Conservation (phyloP, 805 yeast genomes). For the Candida qinlingensis region DNA sequence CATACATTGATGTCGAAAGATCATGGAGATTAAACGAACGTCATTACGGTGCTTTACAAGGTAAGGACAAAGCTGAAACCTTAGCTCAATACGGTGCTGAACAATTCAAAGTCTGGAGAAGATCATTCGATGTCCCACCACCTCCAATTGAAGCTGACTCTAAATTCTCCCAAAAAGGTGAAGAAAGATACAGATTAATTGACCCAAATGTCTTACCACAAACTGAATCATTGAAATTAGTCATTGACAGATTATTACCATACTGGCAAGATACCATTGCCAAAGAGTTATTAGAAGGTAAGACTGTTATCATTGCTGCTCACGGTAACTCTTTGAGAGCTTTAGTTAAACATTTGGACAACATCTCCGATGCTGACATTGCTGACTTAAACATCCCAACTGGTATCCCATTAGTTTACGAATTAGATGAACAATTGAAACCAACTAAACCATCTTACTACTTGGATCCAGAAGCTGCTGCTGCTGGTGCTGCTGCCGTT, state of each 20-base stretch:
- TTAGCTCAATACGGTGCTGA: conserved; percentile 84
- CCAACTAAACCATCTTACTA: conserved; percentile 93
- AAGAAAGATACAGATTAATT: conserved; percentile 76
- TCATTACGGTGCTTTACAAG: conserved; percentile 98
- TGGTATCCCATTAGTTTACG: conserved; percentile 97
- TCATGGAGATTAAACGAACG: conserved; percentile 98
- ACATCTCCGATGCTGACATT: conserved; percentile 85
- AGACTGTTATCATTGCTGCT: conserved; percentile 91
- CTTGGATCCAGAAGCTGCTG: conserved; percentile 99
- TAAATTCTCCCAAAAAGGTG: conserved; percentile 80
- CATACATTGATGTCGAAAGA: conserved; percentile 88
- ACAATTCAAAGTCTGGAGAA: conserved; percentile 95
- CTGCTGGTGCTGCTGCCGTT: conserved; percentile 99
- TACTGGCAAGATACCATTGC: conserved; percentile 94
- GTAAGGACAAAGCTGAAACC: conserved; percentile 95
- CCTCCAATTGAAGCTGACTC: conserved; percentile 77
- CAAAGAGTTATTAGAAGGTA: conserved; percentile 74
- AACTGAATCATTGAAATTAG: conserved; percentile 91
- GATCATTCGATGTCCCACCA: conserved; percentile 96
- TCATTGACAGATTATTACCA: conserved; percentile 93
- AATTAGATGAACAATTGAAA: conserved; percentile 78
- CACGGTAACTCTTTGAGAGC: conserved; percentile 99
- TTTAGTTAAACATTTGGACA: conserved; percentile 91
- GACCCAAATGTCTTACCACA: conserved; percentile 86
- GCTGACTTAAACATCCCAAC: conserved; percentile 96